Evolutionary conservation across 306 rosid species (phyloP).

Genomic region (Vicia villosa): DNA sequence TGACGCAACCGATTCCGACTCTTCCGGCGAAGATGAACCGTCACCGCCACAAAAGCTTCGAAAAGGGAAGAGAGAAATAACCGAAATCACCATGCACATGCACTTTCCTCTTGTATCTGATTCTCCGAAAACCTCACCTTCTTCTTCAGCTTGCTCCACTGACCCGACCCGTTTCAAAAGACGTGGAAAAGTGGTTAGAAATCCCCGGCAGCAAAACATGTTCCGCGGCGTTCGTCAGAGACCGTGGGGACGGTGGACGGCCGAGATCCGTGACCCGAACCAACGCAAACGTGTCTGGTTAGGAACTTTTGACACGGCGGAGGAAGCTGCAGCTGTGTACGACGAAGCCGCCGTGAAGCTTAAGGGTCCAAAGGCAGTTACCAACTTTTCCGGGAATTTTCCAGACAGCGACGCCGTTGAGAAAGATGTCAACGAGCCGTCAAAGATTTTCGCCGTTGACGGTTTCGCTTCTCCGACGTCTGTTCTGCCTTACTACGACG

Average conservation of each 20-base stretch:
- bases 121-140: background rate
- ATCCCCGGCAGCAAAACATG: constrained; percentile 26
- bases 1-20: constrained; percentile 78
- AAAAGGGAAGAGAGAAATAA: constrained; percentile 50
- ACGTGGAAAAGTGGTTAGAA: background rate
- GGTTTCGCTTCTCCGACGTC: constrained; percentile 63
- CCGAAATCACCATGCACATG: constrained; percentile 44
- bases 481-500: constrained; percentile 47
- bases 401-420: constrained; percentile 33
- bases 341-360: constrained; percentile 69
- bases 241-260: constrained; percentile 93
- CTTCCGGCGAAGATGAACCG: constrained; percentile 66
- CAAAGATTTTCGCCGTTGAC: constrained; percentile 12
- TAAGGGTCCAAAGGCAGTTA: constrained; percentile 66
- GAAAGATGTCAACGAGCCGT: background rate
- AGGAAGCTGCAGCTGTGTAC: constrained; percentile 76
- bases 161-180: constrained; percentile 32
- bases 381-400: constrained; percentile 64
- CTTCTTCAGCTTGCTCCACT: background rate
- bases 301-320: constrained; percentile 82
- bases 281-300: constrained; percentile 73
- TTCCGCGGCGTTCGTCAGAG: constrained; percentile 76
- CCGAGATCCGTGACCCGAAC: constrained; percentile 81
- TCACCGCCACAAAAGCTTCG: background rate
- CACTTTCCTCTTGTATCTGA: background rate